Evolutionary conservation across 148 eudicot species (phyloP), one percentile per base, ranked within the genome.

Genomic region (Fallopia convolvulus): DNA sequence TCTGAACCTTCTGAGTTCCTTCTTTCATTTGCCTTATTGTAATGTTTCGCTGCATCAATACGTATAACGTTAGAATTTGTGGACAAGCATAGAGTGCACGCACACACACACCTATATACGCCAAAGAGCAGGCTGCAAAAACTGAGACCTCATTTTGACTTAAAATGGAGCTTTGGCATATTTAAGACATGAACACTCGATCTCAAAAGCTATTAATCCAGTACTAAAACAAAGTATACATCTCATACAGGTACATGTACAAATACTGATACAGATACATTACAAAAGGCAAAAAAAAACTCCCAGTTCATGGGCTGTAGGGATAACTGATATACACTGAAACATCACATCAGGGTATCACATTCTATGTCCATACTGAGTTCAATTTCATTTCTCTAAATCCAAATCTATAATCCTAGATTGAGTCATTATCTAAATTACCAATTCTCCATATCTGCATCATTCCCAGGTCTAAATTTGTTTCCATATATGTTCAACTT

Each of bases 41-140:
- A 81, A 33, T 84, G 78, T 82, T 90, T 94, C 68, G 92, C 97
- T 91, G 92, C 79, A 87, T 41, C 21, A 21, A 72, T 47, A 17
- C 36, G 72, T 65, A 82, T 73, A 72, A 6, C 75, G 44, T 77
- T 42, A 39, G 60, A 39, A 14, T 5, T 63, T 63, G 36, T 63
- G 39, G 30, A 32, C 39, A 63, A 9, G 36, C 36, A 61, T 61
- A 61, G n/a, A 26, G 30, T 26, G 0, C 30, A 26, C 30, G 1
- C 30, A 26, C 30, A 1, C 30, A 26, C 30, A 26, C 30, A 26
- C 30, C 30, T 26, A n/a, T 26, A 26, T 26, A 26, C 30, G 30
- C 30, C 30, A 26, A 26, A 66, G 42, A 66, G 32, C 72, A 66
- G 3, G 42, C 44, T 66, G 42, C 42, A 66, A 33, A 56, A 18